Base-by-base conservation (phyloP, 1,284 basidiomycete species). In the Trametes hirsuta region DNA sequence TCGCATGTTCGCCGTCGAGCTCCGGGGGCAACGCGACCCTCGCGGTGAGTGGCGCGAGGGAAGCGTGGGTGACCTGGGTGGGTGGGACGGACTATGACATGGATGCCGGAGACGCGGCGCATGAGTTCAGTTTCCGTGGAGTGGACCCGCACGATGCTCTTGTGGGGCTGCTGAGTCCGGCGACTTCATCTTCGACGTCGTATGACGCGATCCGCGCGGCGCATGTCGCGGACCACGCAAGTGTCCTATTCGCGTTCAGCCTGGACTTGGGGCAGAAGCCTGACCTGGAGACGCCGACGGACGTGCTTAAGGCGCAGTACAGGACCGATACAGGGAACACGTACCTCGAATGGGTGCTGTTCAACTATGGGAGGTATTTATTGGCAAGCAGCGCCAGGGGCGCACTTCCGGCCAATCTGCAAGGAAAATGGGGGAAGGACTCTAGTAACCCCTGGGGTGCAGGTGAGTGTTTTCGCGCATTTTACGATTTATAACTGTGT, bases 311-410 rank as follows among this genome's bases (percentile, higher is more conserved):
- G 47, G 71, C 72, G 1, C 75, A 76, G 49, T 91, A 91, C 66
- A 66, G 76, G 58, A 76, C 79, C 14, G 82, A 85, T 63, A 70
- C 72, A 3, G 88, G 87, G 4, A 82, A 90, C 64, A 67, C 80
- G 18, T 90, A 91, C 67, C 63, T 91, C 11, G 88, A 91, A 69
- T 90, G 87, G 88, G 55, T 91, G 35, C 56, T 85, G 53, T 91
- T 91, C 72, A 89, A 91, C 68, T 86, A 79, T 66, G 89, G 88
- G n/a, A 75, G 89, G 48, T 90, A 91, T 66, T 67, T 91, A 66
- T 76, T 91, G 14, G 75, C 79, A 21, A 80, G 80, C 56, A 88
- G 87, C 63, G 81, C 85, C 5, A 76, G 88, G 58, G 87, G 90
- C 0, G 64, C 63, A 2, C 74, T 91, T 25, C 89, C 90, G 1